Evolutionary conservation across 2,329 filamentous ascomycete genomes (phyloP).

Genomic region (Aspergillus ibericus): DNA sequence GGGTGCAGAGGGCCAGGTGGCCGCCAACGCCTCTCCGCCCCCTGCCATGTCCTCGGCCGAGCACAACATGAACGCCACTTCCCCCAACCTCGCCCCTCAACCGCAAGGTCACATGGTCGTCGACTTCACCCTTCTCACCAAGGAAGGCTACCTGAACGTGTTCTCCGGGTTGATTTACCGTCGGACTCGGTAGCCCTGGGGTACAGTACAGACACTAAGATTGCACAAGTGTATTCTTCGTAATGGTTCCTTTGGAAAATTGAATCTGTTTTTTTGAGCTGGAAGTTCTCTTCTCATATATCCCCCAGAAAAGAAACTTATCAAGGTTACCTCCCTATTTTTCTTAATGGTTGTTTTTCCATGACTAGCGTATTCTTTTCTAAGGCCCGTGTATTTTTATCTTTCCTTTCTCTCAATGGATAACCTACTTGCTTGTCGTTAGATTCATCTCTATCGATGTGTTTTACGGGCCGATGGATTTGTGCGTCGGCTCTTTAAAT

Average conservation of each 20-base stretch:
- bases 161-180: slow-evolving; percentile 39
- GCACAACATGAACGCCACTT: slow-evolving; percentile 25
- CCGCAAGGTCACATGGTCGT: slow-evolving; percentile 35
- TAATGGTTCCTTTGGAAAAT: slow-evolving; percentile 1
- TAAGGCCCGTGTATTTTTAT: neutral
- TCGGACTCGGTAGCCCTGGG: slow-evolving; percentile 25
- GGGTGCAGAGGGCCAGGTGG: slow-evolving; percentile 41
- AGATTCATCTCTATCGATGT: too few species aligned
- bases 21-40: slow-evolving; percentile 30
- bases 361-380: neutral
- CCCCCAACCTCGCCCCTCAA: slow-evolving; percentile 28
- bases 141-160: slow-evolving; percentile 44
- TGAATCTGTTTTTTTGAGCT: slow-evolving; percentile 6
- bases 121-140: slow-evolving; percentile 43
- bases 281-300: neutral
- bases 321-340: neutral
- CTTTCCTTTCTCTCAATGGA: neutral
- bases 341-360: neutral
- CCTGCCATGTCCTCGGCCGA: slow-evolving; percentile 27
- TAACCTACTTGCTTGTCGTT: neutral
- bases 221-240: neutral
- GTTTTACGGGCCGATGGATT: too few species aligned
- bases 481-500: too few species aligned
- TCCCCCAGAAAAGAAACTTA: neutral
- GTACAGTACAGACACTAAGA: neutral